A percentile compares a stretch with the other conserved stretches of the same genome.
phyloP scores from a whole-genome alignment of 805 yeast genomes.

The Metschnikowia henanensis region DNA sequence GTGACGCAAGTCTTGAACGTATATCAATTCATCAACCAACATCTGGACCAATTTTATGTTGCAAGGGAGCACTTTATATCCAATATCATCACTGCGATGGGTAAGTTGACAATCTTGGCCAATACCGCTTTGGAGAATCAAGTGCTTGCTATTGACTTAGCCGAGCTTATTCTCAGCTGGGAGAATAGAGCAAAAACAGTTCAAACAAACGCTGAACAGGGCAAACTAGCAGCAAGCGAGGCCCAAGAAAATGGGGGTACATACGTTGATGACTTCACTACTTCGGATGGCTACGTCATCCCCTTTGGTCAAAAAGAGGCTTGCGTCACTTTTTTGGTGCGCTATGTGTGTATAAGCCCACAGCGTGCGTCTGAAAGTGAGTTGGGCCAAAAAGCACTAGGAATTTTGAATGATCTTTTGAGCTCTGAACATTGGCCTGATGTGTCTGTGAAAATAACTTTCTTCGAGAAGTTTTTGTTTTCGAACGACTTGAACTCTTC shows the following conservation, averaged over 20 bases:
- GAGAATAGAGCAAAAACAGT: conserved; percentile 38
- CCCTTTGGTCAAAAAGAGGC: conserved; percentile 86
- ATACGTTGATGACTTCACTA: conserved; percentile 37
- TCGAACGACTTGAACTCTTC: conserved; percentile 73
- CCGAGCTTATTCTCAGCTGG: conserved; percentile 85
- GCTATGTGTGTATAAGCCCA: conserved; percentile 85
- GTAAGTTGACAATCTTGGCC: conserved; percentile 76
- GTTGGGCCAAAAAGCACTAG: conserved; percentile 76
- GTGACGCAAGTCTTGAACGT: conserved; percentile 84
- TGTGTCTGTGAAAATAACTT: conserved; percentile 79
- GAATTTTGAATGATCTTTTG: conserved; percentile 70
- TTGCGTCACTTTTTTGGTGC: conserved; percentile 81
- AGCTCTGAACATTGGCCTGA: conserved; percentile 83
- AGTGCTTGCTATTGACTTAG: conserved; percentile 81
- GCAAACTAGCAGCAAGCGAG: neutral
- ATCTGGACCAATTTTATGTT: conserved; percentile 78
- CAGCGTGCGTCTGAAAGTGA: conserved; percentile 84
- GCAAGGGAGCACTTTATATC: conserved; percentile 90
- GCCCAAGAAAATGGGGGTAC: neutral
- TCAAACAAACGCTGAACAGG: neutral
- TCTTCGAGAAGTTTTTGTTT: conserved; percentile 84
- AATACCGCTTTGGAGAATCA: conserved; percentile 82
- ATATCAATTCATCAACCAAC: conserved; percentile 85
- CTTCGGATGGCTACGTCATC: conserved; percentile 53
- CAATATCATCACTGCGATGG: conserved; percentile 88